These are phyloP conservation scores for Musa balbisiana DNA, from an alignment of 202 grass and related monocot species.

Conservation along the genomic window DNA sequence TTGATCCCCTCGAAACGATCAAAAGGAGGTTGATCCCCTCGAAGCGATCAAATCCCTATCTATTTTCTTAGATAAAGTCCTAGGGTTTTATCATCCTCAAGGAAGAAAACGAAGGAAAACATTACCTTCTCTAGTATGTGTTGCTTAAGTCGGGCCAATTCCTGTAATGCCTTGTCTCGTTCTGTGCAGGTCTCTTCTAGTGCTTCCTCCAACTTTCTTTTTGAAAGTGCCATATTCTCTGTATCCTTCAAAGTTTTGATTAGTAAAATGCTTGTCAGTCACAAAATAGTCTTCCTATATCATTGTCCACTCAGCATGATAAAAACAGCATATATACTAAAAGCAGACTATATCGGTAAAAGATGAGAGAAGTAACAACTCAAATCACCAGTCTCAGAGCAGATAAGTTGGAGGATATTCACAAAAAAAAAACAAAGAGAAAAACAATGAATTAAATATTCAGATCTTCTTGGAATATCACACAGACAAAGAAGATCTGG, in stretches of 20 bases:
- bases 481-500: not conserved
- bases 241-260: constrained; percentile 56
- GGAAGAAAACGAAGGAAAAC: not conserved
- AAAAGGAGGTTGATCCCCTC: too few relatives aligned
- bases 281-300: not conserved
- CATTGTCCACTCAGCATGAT: not conserved
- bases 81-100: not conserved
- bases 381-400: not conserved
- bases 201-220: constrained; percentile 40
- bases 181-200: constrained; percentile 42
- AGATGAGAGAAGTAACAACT: not conserved
- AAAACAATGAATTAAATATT: not conserved
- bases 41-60: too few relatives aligned
- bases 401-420: not conserved
- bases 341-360: not conserved
- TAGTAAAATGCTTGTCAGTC: constrained; percentile 40
- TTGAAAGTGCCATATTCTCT: constrained; percentile 50
- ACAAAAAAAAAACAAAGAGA: not conserved
- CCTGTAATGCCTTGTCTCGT: constrained; percentile 76
- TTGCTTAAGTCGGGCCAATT: constrained; percentile 81
- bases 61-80: too few relatives aligned
- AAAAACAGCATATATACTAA: not conserved
- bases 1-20: too few relatives aligned
- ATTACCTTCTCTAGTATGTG: constrained; percentile 91
- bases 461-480: not conserved